These are phyloP conservation scores for Helotiales sp. DNA, from an alignment of 2,329 filamentous ascomycete species.

Conservation along the genomic window DNA sequence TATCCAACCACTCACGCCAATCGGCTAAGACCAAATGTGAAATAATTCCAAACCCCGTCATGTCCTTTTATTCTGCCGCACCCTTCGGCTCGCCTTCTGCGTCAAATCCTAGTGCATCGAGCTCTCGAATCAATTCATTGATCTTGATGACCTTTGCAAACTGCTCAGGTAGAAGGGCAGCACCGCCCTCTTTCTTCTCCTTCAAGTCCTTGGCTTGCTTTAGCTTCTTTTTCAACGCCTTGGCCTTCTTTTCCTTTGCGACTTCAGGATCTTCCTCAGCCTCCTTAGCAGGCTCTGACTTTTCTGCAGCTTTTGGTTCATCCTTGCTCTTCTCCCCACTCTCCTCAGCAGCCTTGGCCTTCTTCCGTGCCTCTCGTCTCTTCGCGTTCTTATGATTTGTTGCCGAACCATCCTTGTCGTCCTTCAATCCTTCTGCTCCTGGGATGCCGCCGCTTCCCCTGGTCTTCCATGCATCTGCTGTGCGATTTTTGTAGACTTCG, in stretches of 20 bases:
- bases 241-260: constrained; percentile 89
- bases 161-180: constrained; percentile 84
- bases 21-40: neutral
- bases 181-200: constrained; percentile 86
- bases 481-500: constrained; percentile 92
- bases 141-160: constrained; percentile 98
- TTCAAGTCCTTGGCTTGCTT: constrained; percentile 89
- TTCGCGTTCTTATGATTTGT: constrained; percentile 86
- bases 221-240: constrained; percentile 90
- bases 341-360: constrained; percentile 45
- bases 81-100: constrained; percentile 67
- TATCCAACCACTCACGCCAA: neutral
- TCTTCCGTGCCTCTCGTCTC: constrained; percentile 65
- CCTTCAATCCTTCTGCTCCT: constrained; percentile 64
- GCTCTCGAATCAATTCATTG: constrained; percentile 84
- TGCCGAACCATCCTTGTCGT: constrained; percentile 46
- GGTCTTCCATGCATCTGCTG: constrained; percentile 80
- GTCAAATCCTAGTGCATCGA: constrained; percentile 84
- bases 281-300: constrained; percentile 29
- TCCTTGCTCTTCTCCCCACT: constrained; percentile 44
- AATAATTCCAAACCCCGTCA: neutral
- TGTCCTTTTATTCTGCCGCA: constrained; percentile 20
- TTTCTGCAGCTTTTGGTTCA: constrained; percentile 17
- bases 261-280: constrained; percentile 57
- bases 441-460: constrained; percentile 71